Evolutionary conservation across 2,329 filamentous ascomycete genomes (phyloP), one percentile per base, ranked within the genome.

Genomic region (Leptosphaerulina australis): DNA sequence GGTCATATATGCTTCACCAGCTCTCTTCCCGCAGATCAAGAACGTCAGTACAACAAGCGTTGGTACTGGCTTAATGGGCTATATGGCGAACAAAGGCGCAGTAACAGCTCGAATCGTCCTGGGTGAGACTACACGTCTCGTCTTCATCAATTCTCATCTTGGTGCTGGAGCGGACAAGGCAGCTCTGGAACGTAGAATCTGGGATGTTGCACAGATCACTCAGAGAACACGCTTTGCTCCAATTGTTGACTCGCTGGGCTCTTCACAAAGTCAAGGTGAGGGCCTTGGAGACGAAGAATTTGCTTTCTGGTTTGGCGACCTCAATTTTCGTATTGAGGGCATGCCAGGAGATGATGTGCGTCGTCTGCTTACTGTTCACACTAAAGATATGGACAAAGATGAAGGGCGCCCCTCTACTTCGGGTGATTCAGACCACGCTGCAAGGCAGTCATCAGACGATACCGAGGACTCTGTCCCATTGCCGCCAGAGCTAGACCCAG

Each of bases 51-150:
- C 88, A 1, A 86, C 86, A 4, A 88, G 84, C 49, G 87, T 97
- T 6, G 93, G 92, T 0, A 99, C 94, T 0, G 94, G 94, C 0
- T 73, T 97, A 33, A 83, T 95, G 73, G 93, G 93, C 0, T 96
- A 96, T 67, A 87, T 97, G 77, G 94, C 94, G 8, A 99, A 99
- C 72, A 99, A 99, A 71, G 94, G 94, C 1, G 93, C 90, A 3
- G 88, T 96, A 0, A 84, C 87, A 3, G 88, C 88, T 3, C 83
- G 93, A 15, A 77, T 99, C 3, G 80, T 99, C 0, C 76, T 99
- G 0, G 94, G 93, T 2, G 94, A 97, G 70, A 91, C 91, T 0
- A 97, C 94, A 0, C 83, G 88, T 22, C 76, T 99, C 46, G 87
- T 94, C 18, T 97, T 99, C 70, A 80, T 97, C 59, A 96, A 99